A percentile compares a stretch with the other conserved stretches of the same genome.
phyloP scores from a whole-genome alignment of 176 grass and related monocot species.

The Otatea glauca region DNA sequence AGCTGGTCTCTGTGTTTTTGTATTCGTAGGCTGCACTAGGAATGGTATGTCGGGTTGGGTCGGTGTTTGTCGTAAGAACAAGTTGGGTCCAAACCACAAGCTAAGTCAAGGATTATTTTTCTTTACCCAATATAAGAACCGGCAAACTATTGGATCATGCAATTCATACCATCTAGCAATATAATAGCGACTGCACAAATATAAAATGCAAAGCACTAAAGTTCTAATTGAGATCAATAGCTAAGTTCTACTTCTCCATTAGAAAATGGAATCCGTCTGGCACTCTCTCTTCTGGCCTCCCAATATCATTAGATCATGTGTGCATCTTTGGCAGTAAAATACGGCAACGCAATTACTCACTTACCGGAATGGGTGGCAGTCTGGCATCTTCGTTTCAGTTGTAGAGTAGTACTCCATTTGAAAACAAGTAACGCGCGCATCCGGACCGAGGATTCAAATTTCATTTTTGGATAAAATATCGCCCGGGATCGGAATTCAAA shows the following conservation, averaged over 20 bases:
- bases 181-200: not conserved
- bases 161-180: not conserved
- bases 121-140: not conserved
- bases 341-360: not conserved
- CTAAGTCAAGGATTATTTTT: not conserved
- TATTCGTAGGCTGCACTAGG: not conserved
- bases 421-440: not conserved
- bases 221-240: not conserved
- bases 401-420: not conserved
- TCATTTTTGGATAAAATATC: too few relatives aligned
- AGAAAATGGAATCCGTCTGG: not conserved
- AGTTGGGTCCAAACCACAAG: not conserved
- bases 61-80: not conserved
- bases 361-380: not conserved
- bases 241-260: not conserved
- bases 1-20: not conserved
- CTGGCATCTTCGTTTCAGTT: not conserved
- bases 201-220: not conserved
- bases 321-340: not conserved
- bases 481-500: too few relatives aligned
- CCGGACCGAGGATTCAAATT: too few relatives aligned
- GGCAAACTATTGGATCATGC: not conserved
- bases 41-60: not conserved
- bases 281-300: not conserved
- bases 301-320: not conserved